phyloP scores from a whole-genome alignment of 2,329 filamentous ascomycete species.

The Xylaria sp. region DNA sequence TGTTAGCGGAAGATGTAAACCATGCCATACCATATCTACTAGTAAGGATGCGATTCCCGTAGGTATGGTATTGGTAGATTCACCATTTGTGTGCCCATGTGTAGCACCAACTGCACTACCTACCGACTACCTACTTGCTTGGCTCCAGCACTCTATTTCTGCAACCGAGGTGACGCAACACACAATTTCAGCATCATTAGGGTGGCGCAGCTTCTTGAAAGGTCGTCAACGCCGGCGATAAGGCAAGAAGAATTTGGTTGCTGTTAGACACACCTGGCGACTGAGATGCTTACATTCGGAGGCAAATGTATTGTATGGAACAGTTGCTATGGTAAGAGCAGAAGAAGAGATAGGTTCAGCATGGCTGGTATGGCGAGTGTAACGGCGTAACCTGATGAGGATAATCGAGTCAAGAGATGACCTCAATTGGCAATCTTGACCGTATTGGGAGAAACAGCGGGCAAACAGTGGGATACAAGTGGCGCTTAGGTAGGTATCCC shows the following conservation, averaged over 20 bases:
- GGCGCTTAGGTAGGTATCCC: no score
- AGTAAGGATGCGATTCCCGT: no score
- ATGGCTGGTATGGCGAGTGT: no score
- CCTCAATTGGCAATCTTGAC: conserved; percentile 12
- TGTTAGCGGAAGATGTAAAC: no score
- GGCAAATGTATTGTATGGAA: no score
- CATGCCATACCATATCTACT: no score
- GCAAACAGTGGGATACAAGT: no score
- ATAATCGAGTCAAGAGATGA: conserved; percentile 15
- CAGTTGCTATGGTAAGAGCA: no score
- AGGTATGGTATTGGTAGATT: no score
- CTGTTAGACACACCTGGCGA: no score
- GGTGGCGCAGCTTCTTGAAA: conserved; percentile 9
- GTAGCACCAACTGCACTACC: background rate
- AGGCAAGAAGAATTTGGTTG: background rate
- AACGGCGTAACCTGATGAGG: background rate
- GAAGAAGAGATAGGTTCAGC: no score
- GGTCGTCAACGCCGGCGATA: background rate
- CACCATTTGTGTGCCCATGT: background rate
- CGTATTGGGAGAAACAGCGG: background rate
- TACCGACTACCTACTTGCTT: no score
- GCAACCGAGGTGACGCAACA: conserved; percentile 4
- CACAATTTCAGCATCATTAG: background rate
- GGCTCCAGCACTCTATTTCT: background rate
- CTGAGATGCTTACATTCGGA: background rate